Evolutionary conservation across 2,329 filamentous ascomycete genomes (phyloP).

Genomic region (Grosmannia clavigera): DNA sequence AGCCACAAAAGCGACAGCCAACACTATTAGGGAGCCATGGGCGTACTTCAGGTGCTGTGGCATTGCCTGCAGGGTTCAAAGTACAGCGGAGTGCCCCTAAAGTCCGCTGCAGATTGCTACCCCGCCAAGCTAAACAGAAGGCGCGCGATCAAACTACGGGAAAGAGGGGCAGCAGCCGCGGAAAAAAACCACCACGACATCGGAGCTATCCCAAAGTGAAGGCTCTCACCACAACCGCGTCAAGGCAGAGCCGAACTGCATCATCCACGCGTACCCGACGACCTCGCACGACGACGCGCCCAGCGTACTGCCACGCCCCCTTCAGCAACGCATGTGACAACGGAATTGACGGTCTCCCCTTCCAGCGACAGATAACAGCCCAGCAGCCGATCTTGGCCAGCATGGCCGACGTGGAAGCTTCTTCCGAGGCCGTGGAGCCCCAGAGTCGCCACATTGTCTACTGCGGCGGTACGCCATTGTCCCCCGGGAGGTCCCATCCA

Average conservation of each 20-base stretch:
- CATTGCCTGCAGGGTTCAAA: neutral
- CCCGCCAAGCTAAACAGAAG: neutral
- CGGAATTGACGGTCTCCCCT: neutral
- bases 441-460: conserved; percentile 41
- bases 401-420: conserved; percentile 41
- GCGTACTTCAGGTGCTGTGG: neutral
- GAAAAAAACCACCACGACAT: neutral
- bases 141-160: neutral
- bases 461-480: conserved; percentile 39
- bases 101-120: neutral
- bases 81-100: neutral
- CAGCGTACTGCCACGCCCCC: neutral
- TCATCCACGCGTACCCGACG: neutral
- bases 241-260: neutral
- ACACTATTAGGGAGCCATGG: too few relatives aligned
- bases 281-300: neutral
- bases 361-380: neutral
- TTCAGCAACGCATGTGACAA: neutral
- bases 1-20: too few relatives aligned
- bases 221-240: neutral
- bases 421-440: conserved; percentile 32
- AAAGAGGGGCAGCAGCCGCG: neutral
- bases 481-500: neutral
- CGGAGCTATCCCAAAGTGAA: neutral
- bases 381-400: neutral